Evolutionary conservation across 192 early-diverging fungal species (phyloP).

Genomic region (Dissophora ornata): DNA sequence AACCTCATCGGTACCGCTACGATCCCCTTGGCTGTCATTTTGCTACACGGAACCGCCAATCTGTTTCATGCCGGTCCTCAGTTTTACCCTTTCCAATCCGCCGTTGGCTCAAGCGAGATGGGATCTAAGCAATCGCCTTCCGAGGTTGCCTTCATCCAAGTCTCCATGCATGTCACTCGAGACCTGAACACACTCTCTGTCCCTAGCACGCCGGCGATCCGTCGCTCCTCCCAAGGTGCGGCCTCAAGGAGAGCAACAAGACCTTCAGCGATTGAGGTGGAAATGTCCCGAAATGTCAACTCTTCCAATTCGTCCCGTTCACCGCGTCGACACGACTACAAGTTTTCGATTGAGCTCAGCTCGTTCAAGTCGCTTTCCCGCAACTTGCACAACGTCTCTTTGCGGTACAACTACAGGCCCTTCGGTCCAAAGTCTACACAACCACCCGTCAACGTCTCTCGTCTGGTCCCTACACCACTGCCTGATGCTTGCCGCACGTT

Average conservation of each 20-base stretch:
- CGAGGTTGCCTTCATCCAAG: conserved; percentile 33
- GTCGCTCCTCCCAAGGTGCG: conserved; percentile 44
- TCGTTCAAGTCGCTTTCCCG: conserved; percentile 44
- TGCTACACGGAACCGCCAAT: conserved; percentile 50
- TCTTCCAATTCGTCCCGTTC: conserved; percentile 42
- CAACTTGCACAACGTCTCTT: conserved; percentile 32
- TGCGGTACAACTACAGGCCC: conserved; percentile 52
- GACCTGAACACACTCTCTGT: conserved; percentile 46
- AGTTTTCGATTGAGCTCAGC: conserved; percentile 49
- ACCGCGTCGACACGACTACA: conserved; percentile 49
- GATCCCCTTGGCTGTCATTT: conserved; percentile 54
- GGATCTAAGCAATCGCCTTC: conserved; percentile 15
- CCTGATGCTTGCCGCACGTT: conserved; percentile 44
- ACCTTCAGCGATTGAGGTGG: conserved; percentile 42
- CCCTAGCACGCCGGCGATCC: conserved; percentile 50
- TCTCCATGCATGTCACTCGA: conserved; percentile 51
- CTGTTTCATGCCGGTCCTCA: conserved; percentile 49
- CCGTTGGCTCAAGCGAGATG: conserved; percentile 8
- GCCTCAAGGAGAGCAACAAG: conserved; percentile 22
- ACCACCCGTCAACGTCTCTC: conserved; percentile 38
- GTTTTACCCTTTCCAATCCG: conserved; percentile 39
- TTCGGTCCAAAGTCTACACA: conserved; percentile 53
- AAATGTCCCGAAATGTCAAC: conserved; percentile 14
- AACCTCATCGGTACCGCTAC: conserved; percentile 57
- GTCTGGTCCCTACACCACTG: conserved; percentile 17